Evolutionary conservation across 2,329 filamentous ascomycete genomes (phyloP), one percentile per base, ranked within the genome.

Genomic region (Cercospora berteroae): DNA sequence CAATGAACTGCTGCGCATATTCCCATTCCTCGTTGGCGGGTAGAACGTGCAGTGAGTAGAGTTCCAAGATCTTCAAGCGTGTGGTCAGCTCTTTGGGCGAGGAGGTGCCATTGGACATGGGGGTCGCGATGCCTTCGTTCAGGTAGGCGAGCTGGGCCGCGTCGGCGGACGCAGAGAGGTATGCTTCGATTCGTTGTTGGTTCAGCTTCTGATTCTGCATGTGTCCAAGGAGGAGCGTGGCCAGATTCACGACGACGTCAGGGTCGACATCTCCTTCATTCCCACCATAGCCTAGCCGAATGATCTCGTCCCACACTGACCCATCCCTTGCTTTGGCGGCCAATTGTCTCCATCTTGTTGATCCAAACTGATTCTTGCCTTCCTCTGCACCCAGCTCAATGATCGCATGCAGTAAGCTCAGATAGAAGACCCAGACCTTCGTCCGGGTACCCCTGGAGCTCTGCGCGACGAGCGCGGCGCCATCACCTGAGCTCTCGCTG

Each of bases 361-460:
- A 89, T 3, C 95, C 95, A 81, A 98, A 96, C 12, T 90, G 87
- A 61, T 90, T 87, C 82, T 95, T 97, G 60, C 94, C 95, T 79
- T 97, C 94, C 72, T 97, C 92, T 1, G 91, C 85, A 65, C 93
- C 93, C 76, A 98, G 84, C 76, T 98, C 94, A 39, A 96, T 84
- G 70, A 97, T 90, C 44, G 93, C 91, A 81, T 97, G 97, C 70
- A 98, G 84, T 60, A 97, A 90, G 18, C 94, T 97, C 71, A 98
- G 86, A 78, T 98, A 99, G 75, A 99, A 85, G 79, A 93, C 97
- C 95, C 95, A 99, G 70, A 98, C 90, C 80, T 98, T 99, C 79
- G 97, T 90, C 71, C 94, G 86, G 66, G 92, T 95, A 33, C 89
- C 91, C 72, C 90, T 88, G 50, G 91, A 94, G 63, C 93, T 93